Percentiles rank a stretch among this genome's conserved stretches.
Evolutionary conservation across 495 filamentous ascomycete genomes (phyloP).

Genomic region (Penicillium maclennaniae): DNA sequence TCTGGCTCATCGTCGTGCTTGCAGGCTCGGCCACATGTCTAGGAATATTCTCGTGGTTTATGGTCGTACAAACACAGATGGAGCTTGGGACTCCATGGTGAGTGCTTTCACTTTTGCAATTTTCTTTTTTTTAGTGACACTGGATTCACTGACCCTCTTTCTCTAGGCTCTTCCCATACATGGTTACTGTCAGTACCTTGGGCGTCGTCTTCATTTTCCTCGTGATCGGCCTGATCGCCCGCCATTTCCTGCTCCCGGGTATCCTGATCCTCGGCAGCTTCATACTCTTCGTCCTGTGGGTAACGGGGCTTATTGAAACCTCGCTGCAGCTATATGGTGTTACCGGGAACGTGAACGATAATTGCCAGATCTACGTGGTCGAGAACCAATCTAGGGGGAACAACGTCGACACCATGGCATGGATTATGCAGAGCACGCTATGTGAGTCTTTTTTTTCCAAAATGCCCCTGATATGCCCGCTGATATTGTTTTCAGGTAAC

Average conservation of each 20-base stretch:
- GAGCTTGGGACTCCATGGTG: slow-evolving; percentile 78
- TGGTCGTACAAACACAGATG: slow-evolving; percentile 71
- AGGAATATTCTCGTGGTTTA: slow-evolving; percentile 83
- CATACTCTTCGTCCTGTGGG: slow-evolving; percentile 88
- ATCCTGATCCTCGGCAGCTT: slow-evolving; percentile 89
- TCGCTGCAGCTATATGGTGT: slow-evolving; percentile 86
- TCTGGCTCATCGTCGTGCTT: slow-evolving; percentile 89
- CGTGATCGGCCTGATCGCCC: slow-evolving; percentile 67
- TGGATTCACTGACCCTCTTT: slow-evolving; percentile 7
- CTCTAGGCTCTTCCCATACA: slow-evolving; percentile 94
- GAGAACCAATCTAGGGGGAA: slow-evolving; percentile 54
- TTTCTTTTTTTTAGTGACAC: neutral
- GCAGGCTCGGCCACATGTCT: slow-evolving; percentile 72
- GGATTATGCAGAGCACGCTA: slow-evolving; percentile 81
- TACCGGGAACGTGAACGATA: slow-evolving; percentile 66
- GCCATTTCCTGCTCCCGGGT: slow-evolving; percentile 78
- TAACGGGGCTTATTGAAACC: slow-evolving; percentile 88
- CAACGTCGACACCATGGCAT: slow-evolving; percentile 71
- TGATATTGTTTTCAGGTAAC: slow-evolving; percentile 33
- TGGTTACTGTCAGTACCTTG: slow-evolving; percentile 67
- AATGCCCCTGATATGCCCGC: neutral
- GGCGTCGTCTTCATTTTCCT: slow-evolving; percentile 69
- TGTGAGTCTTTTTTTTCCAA: slow-evolving; percentile 53
- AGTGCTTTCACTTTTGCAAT: slow-evolving; percentile 19
- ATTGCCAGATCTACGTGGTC: slow-evolving; percentile 72